Base-by-base conservation (phyloP, 345 rosid species). In the Arabidopsis suecica region DNA sequence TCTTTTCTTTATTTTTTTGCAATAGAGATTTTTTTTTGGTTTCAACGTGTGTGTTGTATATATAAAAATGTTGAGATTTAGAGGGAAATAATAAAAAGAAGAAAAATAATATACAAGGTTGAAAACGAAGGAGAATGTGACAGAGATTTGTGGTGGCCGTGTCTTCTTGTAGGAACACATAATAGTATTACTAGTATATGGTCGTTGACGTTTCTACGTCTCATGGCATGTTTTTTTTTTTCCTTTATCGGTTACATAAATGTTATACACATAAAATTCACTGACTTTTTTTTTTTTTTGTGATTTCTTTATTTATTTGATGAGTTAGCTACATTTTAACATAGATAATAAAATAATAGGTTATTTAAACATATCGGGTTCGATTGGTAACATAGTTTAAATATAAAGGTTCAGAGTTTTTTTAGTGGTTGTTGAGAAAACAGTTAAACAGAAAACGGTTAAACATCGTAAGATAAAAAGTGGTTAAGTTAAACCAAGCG, bases 171-270 rank as follows among this genome's bases (percentile, higher is more conserved):
- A 34, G 49, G 64, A 56, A 45, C 71, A 74, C 71, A 42, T 63
- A 50, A 53, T 60, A 41, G 5, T 47, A 50, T 3, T 34, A 73
- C 83, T 12, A 79, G 63, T 84, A 81, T 78, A 81, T 81, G 90
- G 88, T 45, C 3, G 22, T 9, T 34, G 82, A 78, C 76, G 72
- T 56, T 63, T 75, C 85, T 77, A 84, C 87, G 87, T 77, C 64
- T 73, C 74, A 23, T 54, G 71, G 58, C 25, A 30, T 62, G 32
- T 33, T 30, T 28, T n/a, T 28, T n/a, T 4, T 42, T 7, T 7
- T 1, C 22, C 44, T 11, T 40, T 4, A 42, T n/a, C n/a, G 1
- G 56, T 59, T 57, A 28, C 32, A 28, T 28, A 28, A 28, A 28
- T 28, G 32, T 28, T 28, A 28, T 28, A 3, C 32, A 28, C 32